A percentile compares a stretch with the other conserved stretches of the same genome.
These are phyloP conservation scores for Sphenostylis stenocarpa DNA, from an alignment of 306 rosid genomes.

Conservation along the genomic window DNA sequence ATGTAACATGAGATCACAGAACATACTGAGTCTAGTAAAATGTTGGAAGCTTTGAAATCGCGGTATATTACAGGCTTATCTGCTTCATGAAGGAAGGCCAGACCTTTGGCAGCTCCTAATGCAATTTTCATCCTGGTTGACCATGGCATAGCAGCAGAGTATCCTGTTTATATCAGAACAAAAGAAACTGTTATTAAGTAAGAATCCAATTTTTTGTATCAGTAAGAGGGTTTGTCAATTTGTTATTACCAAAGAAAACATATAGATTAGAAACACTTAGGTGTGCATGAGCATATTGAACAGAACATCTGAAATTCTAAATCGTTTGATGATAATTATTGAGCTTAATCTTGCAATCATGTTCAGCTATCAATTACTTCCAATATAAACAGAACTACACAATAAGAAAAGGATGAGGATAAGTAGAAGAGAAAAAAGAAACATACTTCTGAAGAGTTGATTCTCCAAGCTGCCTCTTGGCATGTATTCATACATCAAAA, in stretches of 20 bases:
- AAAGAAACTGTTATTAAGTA: conserved; percentile 11
- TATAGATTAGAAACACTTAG: background rate
- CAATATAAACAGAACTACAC: background rate
- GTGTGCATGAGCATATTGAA: background rate
- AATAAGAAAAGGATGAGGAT: background rate
- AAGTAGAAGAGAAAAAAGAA: conserved; percentile 6
- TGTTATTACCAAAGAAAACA: background rate
- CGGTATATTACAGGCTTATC: conserved; percentile 79
- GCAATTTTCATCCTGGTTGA: conserved; percentile 81
- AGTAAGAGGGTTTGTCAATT: background rate
- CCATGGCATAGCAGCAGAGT: conserved; percentile 71
- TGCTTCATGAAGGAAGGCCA: conserved; percentile 76
- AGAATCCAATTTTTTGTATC: background rate
- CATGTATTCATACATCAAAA: conserved; percentile 76
- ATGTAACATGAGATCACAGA: background rate
- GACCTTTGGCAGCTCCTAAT: conserved; percentile 69
- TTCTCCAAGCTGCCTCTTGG: conserved; percentile 79
- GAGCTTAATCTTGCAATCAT: background rate
- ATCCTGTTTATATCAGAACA: conserved; percentile 43
- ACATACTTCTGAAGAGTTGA: conserved; percentile 76
- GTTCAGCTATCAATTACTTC: background rate
- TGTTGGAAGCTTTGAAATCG: conserved; percentile 87
- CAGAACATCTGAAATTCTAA: background rate
- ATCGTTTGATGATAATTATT: conserved; percentile 4
- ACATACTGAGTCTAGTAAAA: conserved; percentile 73